A percentile compares a stretch with the other conserved stretches of the same genome.
These are phyloP conservation scores for Chenopodium album DNA, from an alignment of 148 eudicot species.

Conservation along the genomic window DNA sequence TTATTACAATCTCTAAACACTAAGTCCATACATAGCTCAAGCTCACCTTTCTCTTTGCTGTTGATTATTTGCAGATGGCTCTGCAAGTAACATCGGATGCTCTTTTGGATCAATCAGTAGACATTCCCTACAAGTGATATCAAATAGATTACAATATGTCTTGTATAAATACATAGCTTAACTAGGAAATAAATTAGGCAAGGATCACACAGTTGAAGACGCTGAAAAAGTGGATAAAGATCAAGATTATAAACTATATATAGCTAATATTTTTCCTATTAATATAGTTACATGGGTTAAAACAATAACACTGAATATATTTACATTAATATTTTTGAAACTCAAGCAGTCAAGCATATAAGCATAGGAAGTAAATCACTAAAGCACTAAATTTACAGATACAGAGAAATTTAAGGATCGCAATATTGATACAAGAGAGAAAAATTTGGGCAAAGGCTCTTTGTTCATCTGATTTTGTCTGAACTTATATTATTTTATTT, in stretches of 20 bases:
- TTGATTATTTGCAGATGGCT: conserved; percentile 80
- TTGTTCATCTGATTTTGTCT: too few relatives aligned
- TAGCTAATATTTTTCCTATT: neutral
- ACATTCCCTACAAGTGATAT: conserved; percentile 62
- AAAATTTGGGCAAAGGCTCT: neutral
- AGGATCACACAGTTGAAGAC: neutral
- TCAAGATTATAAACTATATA: neutral
- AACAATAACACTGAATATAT: too few relatives aligned
- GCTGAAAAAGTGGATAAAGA: neutral
- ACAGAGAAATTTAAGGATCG: neutral
- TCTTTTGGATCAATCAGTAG: conserved; percentile 90
- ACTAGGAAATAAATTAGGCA: conserved; percentile 1
- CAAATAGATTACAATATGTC: conserved; percentile 8
- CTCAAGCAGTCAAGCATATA: neutral
- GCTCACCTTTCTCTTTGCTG: conserved; percentile 94
- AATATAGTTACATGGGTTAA: too few relatives aligned
- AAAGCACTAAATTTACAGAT: neutral
- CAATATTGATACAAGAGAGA: neutral
- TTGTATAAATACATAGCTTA: neutral
- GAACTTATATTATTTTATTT: too few relatives aligned
- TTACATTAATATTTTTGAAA: neutral
- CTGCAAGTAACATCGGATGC: conserved; percentile 96
- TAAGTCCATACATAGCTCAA: conserved; percentile 5
- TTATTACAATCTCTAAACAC: neutral
- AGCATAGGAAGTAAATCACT: neutral